Evolutionary conservation across 2,329 filamentous ascomycete species (phyloP).

Genomic region (Fusarium virguliforme): DNA sequence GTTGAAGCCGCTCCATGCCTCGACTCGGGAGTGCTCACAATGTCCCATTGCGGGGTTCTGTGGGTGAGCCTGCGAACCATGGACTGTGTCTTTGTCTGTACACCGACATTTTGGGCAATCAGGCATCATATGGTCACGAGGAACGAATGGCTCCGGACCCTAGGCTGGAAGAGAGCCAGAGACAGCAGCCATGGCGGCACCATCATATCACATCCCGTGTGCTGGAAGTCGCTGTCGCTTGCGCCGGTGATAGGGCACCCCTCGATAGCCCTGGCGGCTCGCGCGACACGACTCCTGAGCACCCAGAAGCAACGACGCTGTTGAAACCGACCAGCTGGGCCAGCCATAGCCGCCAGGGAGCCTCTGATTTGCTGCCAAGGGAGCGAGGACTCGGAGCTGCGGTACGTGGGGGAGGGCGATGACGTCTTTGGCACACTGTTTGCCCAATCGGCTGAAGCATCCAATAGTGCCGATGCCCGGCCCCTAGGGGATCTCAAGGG

Average conservation of each 20-base stretch:
- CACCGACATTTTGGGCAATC: slow-evolving; percentile 51
- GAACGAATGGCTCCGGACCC: slow-evolving; percentile 31
- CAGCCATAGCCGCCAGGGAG: slow-evolving; percentile 44
- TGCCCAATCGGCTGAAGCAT: slow-evolving; percentile 49
- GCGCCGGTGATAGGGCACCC: slow-evolving; percentile 29
- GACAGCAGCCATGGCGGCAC: slow-evolving; percentile 36
- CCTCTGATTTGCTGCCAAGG: slow-evolving; percentile 46
- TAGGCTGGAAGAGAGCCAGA: slow-evolving; percentile 28
- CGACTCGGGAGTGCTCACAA: slow-evolving; percentile 23
- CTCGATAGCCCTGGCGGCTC: slow-evolving; percentile 25
- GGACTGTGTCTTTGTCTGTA: slow-evolving; percentile 32
- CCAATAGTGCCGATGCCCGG: slow-evolving; percentile 42
- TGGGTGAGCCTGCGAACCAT: slow-evolving; percentile 28
- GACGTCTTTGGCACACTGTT: slow-evolving; percentile 46
- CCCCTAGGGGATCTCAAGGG: slow-evolving; percentile 49
- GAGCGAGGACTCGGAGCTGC: slow-evolving; percentile 30
- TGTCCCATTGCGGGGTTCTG: slow-evolving; percentile 41
- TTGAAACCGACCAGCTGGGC: slow-evolving; percentile 49
- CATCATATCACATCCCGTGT: slow-evolving; percentile 46
- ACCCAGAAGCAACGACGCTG: slow-evolving; percentile 39
- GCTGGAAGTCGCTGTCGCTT: slow-evolving; percentile 23
- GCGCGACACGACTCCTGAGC: slow-evolving; percentile 19
- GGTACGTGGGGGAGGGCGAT: slow-evolving; percentile 48
- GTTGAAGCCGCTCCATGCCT: slow-evolving; percentile 15
- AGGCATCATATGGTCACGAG: slow-evolving; percentile 46